Conservation (phyloP, 495 filamentous ascomycete species). For the Aspergillus leporis region DNA sequence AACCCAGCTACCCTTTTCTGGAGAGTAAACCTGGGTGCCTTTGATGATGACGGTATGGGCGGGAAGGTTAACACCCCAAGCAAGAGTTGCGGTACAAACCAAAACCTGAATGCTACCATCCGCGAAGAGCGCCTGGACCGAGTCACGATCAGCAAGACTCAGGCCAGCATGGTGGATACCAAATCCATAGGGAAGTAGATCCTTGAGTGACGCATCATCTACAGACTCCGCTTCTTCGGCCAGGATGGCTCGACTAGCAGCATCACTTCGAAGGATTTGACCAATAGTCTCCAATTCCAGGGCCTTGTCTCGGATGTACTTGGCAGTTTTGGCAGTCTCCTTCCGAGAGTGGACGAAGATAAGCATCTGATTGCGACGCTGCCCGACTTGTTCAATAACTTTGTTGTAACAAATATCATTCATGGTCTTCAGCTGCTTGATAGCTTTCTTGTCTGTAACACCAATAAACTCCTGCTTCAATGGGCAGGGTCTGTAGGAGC, state of each 20-base stretch:
- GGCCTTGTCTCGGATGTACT: slow-evolving; percentile 93
- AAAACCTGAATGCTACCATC: slow-evolving; percentile 91
- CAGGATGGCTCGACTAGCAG: slow-evolving; percentile 85
- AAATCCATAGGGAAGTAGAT: slow-evolving; percentile 92
- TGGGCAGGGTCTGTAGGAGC: slow-evolving; percentile 89
- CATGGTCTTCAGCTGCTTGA: slow-evolving; percentile 99
- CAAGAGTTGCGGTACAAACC: slow-evolving; percentile 93
- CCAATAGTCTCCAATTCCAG: slow-evolving; percentile 95
- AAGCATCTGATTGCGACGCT: slow-evolving; percentile 91
- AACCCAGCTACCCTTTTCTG: slow-evolving; percentile 98
- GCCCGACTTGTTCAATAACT: slow-evolving; percentile 93
- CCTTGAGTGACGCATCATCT: slow-evolving; percentile 85
- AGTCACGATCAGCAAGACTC: slow-evolving; percentile 86
- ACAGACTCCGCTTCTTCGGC: slow-evolving; percentile 81
- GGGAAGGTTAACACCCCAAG: slow-evolving; percentile 94
- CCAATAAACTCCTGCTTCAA: slow-evolving; percentile 97
- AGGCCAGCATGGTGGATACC: slow-evolving; percentile 98
- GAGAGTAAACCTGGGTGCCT: slow-evolving; percentile 95
- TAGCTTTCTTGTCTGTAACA: slow-evolving; percentile 95
- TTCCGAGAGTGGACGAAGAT: slow-evolving; percentile 98
- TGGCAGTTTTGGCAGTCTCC: slow-evolving; percentile 95
- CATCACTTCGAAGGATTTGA: slow-evolving; percentile 90
- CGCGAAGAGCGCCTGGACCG: slow-evolving; percentile 92
- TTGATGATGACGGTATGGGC: slow-evolving; percentile 97
- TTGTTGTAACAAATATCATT: slow-evolving; percentile 99